Percentiles rank a stretch among this genome's conserved stretches.
Evolutionary conservation across 768 basidiomycete species (phyloP).

Genomic region (Piloderma croceum): DNA sequence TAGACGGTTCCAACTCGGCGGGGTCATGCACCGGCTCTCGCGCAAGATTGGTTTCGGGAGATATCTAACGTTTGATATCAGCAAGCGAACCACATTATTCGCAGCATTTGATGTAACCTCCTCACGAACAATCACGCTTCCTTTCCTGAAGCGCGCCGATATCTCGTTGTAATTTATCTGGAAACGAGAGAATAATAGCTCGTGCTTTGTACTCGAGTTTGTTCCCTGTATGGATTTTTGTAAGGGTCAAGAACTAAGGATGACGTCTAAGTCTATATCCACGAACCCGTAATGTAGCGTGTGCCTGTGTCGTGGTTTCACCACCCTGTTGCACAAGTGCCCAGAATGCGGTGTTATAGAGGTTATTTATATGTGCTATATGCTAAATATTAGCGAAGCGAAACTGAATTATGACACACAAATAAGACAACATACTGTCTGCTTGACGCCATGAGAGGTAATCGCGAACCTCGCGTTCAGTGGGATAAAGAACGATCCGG

Average conservation of each 20-base stretch:
- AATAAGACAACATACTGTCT: conserved; percentile 63
- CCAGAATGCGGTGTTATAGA: conserved; percentile 97
- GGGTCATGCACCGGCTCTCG: too few relatives aligned
- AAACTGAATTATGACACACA: background rate
- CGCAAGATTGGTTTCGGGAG: too few relatives aligned
- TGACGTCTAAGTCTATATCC: too few relatives aligned
- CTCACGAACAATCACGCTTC: conserved; percentile 74
- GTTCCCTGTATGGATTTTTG: conserved; percentile 89
- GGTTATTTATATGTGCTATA: conserved; percentile 93
- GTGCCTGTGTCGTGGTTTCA: conserved; percentile 72
- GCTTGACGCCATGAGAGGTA: conserved; percentile 97
- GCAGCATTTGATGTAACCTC: conserved; percentile 33
- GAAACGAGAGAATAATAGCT: conserved; percentile 80
- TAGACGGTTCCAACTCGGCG: too few relatives aligned
- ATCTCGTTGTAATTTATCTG: conserved; percentile 84
- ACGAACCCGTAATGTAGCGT: conserved; percentile 68
- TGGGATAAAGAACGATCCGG: conserved; percentile 78
- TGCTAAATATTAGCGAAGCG: conserved; percentile 14
- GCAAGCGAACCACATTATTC: too few relatives aligned
- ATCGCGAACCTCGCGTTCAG: conserved; percentile 66
- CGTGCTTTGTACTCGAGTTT: conserved; percentile 83
- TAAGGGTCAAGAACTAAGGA: too few relatives aligned
- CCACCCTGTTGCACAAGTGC: conserved; percentile 83
- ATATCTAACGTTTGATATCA: too few relatives aligned
- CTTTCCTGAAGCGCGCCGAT: conserved; percentile 71